Evolutionary conservation across 768 basidiomycete genomes (phyloP).

Genomic region (Cystobasidium onofrii): DNA sequence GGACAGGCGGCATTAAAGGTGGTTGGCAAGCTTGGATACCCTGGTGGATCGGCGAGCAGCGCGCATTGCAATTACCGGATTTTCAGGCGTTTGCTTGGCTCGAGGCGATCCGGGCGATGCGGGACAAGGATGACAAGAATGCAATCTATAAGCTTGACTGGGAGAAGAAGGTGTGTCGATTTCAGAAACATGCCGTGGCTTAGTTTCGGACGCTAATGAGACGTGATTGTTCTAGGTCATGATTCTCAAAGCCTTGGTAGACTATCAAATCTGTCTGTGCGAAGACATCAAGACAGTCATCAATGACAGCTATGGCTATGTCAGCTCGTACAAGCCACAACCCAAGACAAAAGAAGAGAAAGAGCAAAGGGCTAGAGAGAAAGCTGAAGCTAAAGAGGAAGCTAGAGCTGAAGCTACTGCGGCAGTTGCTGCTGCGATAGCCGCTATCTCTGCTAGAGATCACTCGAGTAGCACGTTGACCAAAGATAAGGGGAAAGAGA

Average conservation of each 20-base stretch:
- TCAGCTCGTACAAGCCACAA: not conserved
- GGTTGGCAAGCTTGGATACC: slow-evolving; percentile 15
- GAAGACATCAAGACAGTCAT: not conserved
- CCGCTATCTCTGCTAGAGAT: not conserved
- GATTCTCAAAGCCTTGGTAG: slow-evolving; percentile 8
- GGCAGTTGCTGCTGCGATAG: not conserved
- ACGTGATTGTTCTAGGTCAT: not conserved
- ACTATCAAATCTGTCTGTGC: slow-evolving; percentile 10
- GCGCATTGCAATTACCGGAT: not conserved
- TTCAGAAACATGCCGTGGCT: too few species aligned
- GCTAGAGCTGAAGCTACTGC: not conserved
- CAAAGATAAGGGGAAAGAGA: slow-evolving; percentile 19
- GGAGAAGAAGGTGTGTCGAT: slow-evolving; percentile 13
- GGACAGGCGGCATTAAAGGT: slow-evolving; percentile 11
- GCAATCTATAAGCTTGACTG: slow-evolving; percentile 10
- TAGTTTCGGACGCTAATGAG: not conserved
- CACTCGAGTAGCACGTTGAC: not conserved
- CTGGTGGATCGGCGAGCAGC: slow-evolving; percentile 24
- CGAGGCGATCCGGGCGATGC: not conserved
- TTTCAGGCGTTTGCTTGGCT: not conserved
- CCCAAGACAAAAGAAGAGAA: not conserved
- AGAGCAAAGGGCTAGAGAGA: slow-evolving; percentile 3
- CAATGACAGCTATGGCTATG: slow-evolving; percentile 23
- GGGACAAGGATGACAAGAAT: slow-evolving; percentile 12
- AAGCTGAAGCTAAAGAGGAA: slow-evolving; percentile 9